Base-by-base conservation (phyloP, 2,329 filamentous ascomycete genomes). In the Verticillium nonalfalfae region DNA sequence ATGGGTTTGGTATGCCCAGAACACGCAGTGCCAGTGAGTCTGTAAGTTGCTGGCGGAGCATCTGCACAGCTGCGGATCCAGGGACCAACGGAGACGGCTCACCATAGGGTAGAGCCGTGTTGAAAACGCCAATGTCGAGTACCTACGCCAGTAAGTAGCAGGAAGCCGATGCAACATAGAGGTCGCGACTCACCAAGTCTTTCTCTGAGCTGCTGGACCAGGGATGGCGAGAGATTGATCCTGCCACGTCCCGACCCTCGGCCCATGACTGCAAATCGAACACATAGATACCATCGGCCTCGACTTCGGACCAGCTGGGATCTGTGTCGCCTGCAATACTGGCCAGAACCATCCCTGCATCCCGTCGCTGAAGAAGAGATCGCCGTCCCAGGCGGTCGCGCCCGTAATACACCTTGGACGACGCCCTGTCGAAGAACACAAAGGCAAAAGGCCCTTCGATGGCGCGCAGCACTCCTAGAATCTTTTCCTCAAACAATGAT, bases 391-490 rank as follows among this genome's bases (percentile, higher is more conserved):
- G 81, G 62, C 90, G 90, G 73, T 99, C 95, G 66, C 95, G 85
- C 7, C 90, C 93, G 73, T 90, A 97, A 74, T 89, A 96, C 14
- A 98, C 66, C 52, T 82, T 82, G 10, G 78, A 78, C 59, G 82
- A 78, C 10, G 72, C 69, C 15, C 80, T 81, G 76, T 97, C 90
- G 69, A 89, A 90, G 73, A 89, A 97, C 6, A 94, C 84, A 74
- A 98, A 95, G 1, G 94, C 91, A 76, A 95, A 98, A 0, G 95
- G 94, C 0, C 95, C 95, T 62, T 88, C 84, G 33, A 94, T 84
- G 45, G 74, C 79, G 60, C 84, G 81, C 50, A 93, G 73, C 0
- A 82, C 80, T 59, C 80, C 70, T 7, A 87, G 65, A 9, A 88
- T 72, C 34, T 73, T 73, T 21, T 68, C 68, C 65, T 66, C 63